Conservation (phyloP, 495 filamentous ascomycete genomes). For the Aspergillus nidulans region DNA sequence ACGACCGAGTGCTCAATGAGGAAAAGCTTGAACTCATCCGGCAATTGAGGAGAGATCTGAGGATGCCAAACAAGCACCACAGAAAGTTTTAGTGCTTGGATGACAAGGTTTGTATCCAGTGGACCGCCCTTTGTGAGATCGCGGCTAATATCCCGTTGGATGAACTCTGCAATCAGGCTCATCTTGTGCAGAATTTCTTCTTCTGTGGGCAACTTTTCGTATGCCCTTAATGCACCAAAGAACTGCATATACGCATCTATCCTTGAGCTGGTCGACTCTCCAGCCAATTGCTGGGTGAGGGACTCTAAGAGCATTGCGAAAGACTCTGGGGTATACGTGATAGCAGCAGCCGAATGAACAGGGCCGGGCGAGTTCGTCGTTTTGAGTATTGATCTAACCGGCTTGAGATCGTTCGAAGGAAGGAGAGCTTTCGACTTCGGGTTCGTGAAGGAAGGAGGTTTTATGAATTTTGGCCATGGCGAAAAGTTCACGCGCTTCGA, state of each 20-base stretch:
- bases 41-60: constrained; percentile 57
- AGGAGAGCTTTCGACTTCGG: constrained; percentile 43
- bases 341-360: constrained; percentile 32
- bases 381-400: constrained; percentile 86
- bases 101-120: constrained; percentile 60
- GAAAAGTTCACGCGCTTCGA: constrained; percentile 76
- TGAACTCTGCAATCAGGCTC: constrained; percentile 66
- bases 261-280: constrained; percentile 59
- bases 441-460: constrained; percentile 47
- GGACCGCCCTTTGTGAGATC: constrained; percentile 28
- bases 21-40: constrained; percentile 73
- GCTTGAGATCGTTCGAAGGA: constrained; percentile 61
- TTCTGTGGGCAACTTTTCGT: constrained; percentile 68
- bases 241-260: constrained; percentile 86
- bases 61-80: constrained; percentile 66
- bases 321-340: constrained; percentile 35
- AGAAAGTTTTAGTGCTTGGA: constrained; percentile 71
- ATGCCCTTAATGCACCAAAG: constrained; percentile 67
- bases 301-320: constrained; percentile 77
- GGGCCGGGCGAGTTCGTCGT: constrained; percentile 43
- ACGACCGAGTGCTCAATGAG: constrained; percentile 73
- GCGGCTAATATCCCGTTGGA: constrained; percentile 67
- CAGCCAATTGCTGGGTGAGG: constrained; percentile 70
- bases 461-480: constrained; percentile 66
- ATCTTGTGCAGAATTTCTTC: constrained; percentile 72